These are phyloP conservation scores for Coemansia sp. DNA, from an alignment of 192 early-diverging fungal species.

Conservation along the genomic window DNA sequence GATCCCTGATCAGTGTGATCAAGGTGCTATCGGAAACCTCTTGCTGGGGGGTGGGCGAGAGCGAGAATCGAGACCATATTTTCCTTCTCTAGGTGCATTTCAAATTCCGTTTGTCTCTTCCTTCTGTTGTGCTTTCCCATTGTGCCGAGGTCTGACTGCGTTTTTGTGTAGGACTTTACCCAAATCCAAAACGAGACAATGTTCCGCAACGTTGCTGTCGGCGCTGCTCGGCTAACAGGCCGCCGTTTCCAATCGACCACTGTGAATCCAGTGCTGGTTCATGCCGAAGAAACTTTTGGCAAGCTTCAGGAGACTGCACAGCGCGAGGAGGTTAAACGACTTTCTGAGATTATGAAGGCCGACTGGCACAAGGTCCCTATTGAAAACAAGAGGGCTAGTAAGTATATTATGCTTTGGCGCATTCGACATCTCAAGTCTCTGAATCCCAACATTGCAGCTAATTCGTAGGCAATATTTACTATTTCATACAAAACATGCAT, in stretches of 20 bases:
- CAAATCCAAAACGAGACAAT: slow-evolving; percentile 29
- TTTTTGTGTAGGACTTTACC: not conserved
- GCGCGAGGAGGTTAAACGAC: slow-evolving; percentile 71
- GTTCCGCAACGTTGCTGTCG: slow-evolving; percentile 63
- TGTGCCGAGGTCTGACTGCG: not conserved
- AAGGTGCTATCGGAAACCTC: too few species aligned
- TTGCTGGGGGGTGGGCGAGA: not conserved
- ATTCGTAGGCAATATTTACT: not conserved
- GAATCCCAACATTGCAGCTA: not conserved
- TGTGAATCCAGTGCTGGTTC: slow-evolving; percentile 36
- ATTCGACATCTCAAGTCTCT: not conserved
- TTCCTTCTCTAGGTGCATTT: not conserved
- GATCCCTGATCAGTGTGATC: too few species aligned
- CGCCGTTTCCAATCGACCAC: slow-evolving; percentile 60
- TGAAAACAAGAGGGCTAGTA: slow-evolving; percentile 91
- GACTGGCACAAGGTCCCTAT: slow-evolving; percentile 92
- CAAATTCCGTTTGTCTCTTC: slow-evolving; percentile 1
- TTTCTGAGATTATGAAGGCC: slow-evolving; percentile 85
- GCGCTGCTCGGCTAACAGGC: slow-evolving; percentile 57
- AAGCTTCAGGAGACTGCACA: slow-evolving; percentile 79
- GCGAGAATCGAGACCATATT: slow-evolving; percentile 1
- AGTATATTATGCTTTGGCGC: slow-evolving; percentile 14
- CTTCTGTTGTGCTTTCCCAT: not conserved
- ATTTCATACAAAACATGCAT: too few species aligned
- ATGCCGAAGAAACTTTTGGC: slow-evolving; percentile 58